Evolutionary conservation across 495 filamentous ascomycete species (phyloP).

Genomic region (Hypoxylon rickii): DNA sequence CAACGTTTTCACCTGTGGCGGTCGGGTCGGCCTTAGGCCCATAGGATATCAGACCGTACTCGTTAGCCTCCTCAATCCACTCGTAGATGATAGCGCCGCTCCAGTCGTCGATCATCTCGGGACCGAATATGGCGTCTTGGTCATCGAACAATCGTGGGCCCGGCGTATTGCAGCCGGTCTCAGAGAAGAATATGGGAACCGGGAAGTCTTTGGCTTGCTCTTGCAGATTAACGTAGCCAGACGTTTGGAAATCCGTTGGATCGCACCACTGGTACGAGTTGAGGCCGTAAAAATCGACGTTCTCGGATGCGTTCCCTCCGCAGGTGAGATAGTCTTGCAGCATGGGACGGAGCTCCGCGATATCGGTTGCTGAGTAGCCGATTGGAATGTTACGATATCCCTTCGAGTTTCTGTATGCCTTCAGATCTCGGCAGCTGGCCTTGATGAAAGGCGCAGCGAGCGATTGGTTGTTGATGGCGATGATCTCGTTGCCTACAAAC

Average conservation of each 20-base stretch:
- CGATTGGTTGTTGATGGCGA: slow-evolving; percentile 64
- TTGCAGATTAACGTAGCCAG: slow-evolving; percentile 72
- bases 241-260: slow-evolving; percentile 61
- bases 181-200: slow-evolving; percentile 84
- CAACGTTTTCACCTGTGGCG: slow-evolving; percentile 54
- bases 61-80: slow-evolving; percentile 85
- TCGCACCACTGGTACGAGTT: slow-evolving; percentile 93
- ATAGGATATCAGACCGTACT: slow-evolving; percentile 85
- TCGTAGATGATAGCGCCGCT: slow-evolving; percentile 87
- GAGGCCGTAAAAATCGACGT: slow-evolving; percentile 80
- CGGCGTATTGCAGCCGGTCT: slow-evolving; percentile 75
- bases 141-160: slow-evolving; percentile 75
- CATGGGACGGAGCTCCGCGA: slow-evolving; percentile 78
- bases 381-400: slow-evolving; percentile 82
- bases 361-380: slow-evolving; percentile 91
- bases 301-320: slow-evolving; percentile 66
- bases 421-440: slow-evolving; percentile 78
- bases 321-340: slow-evolving; percentile 89
- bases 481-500: slow-evolving; percentile 87
- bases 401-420: slow-evolving; percentile 76
- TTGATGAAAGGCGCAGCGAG: slow-evolving; percentile 79
- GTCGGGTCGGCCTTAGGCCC: slow-evolving; percentile 57
- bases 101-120: slow-evolving; percentile 74
- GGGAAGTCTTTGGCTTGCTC: slow-evolving; percentile 54
- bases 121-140: slow-evolving; percentile 75